phyloP scores from a whole-genome alignment of 2,329 filamentous ascomycete genomes.

The Botrytis elliptica region DNA sequence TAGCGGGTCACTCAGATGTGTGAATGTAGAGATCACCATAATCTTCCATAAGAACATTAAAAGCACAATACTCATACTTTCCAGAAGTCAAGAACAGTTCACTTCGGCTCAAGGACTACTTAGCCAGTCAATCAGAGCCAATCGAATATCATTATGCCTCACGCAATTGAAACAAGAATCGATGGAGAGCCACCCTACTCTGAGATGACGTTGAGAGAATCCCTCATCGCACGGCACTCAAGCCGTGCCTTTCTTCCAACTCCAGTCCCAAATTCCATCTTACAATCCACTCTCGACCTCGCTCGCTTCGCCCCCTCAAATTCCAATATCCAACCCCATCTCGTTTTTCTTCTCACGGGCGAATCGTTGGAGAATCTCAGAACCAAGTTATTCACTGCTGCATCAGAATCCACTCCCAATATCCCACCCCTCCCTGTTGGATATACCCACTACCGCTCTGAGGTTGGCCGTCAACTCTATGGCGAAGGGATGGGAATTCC shows the following conservation, averaged over 20 bases:
- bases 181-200: not conserved
- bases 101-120: not conserved
- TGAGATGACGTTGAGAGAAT: conserved; percentile 11
- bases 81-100: not conserved
- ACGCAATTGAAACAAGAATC: not conserved
- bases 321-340: conserved; percentile 18
- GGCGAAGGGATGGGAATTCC: conserved; percentile 6
- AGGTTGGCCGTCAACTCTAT: conserved; percentile 13
- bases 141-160: conserved; percentile 1
- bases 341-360: not conserved
- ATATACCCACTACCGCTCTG: conserved; percentile 15
- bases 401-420: conserved; percentile 5
- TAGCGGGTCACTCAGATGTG: not conserved
- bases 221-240: conserved; percentile 12
- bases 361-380: conserved; percentile 2
- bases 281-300: conserved; percentile 16
- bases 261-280: conserved; percentile 8
- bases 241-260: conserved; percentile 12
- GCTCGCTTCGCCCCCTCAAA: conserved; percentile 19
- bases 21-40: not conserved
- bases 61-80: not conserved
- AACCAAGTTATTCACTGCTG: not conserved
- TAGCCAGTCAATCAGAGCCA: not conserved
- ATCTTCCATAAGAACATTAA: not conserved
- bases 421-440: not conserved